These are phyloP conservation scores for Ilex paraguariensis DNA, from an alignment of 305 asterid species.

Conservation along the genomic window DNA sequence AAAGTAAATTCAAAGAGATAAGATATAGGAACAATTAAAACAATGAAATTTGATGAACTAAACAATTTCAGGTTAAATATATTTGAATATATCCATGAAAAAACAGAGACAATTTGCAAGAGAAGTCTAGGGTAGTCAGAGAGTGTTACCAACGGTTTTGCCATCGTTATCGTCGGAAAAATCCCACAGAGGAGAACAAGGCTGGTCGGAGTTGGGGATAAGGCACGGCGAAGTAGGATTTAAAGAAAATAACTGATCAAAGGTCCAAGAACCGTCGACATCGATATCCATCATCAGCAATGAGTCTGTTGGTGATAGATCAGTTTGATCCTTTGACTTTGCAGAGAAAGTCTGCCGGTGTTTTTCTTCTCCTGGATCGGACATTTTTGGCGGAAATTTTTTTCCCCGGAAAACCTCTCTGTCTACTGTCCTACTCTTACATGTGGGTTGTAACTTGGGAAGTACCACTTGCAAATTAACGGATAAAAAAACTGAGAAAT, in stretches of 20 bases:
- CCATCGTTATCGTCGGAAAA: conserved; percentile 54
- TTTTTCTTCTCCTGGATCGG: no score
- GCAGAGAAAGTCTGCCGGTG: neutral
- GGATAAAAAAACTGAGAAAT: no score
- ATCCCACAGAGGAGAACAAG: conserved; percentile 79
- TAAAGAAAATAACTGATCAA: conserved; percentile 66
- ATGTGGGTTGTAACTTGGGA: no score
- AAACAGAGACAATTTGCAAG: conserved; percentile 39
- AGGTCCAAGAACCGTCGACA: conserved; percentile 60
- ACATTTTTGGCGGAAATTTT: no score
- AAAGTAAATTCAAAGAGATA: neutral
- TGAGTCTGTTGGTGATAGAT: conserved; percentile 11
- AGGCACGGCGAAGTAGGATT: conserved; percentile 37
- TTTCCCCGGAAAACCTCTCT: no score
- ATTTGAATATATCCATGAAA: no score
- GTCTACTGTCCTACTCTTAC: no score
- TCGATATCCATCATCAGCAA: conserved; percentile 46
- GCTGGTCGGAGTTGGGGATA: conserved; percentile 51
- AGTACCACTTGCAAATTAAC: no score
- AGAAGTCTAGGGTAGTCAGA: conserved; percentile 46
- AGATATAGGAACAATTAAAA: neutral
- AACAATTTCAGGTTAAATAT: neutral
- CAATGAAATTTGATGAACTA: conserved; percentile 3
- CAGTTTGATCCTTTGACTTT: neutral
- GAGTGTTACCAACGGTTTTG: conserved; percentile 27